Percentiles rank a stretch among this genome's conserved stretches.
Conservation (phyloP, 179 eudicot species). For the Silene coronaria region DNA sequence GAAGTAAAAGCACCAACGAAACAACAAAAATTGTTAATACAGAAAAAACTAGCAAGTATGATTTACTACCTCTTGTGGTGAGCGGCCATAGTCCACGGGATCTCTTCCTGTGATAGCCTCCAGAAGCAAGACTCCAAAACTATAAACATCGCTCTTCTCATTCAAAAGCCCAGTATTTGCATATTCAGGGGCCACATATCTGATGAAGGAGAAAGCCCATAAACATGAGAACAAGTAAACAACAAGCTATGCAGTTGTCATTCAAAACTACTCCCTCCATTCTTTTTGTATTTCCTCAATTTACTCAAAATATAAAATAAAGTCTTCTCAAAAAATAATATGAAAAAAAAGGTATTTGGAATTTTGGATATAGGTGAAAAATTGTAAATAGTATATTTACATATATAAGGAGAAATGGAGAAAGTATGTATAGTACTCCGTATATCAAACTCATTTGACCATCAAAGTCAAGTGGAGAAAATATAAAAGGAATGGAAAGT, state of each 20-base stretch:
- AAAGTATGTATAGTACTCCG: too few species aligned
- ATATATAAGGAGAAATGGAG: too few species aligned
- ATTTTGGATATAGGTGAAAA: background rate
- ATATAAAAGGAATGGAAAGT: background rate
- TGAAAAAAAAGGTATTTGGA: too few species aligned
- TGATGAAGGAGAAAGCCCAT: conserved; percentile 23
- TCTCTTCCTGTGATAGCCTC: conserved; percentile 94
- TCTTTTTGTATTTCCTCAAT: background rate
- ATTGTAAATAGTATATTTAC: background rate
- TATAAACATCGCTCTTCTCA: conserved; percentile 96
- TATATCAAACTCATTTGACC: background rate
- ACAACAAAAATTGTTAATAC: background rate
- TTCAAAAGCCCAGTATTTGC: conserved; percentile 95
- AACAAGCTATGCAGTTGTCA: background rate
- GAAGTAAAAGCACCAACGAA: background rate
- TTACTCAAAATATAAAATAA: too few species aligned
- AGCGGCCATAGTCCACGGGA: conserved; percentile 93
- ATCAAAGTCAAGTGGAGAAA: background rate
- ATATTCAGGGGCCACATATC: conserved; percentile 98
- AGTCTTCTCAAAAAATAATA: too few species aligned
- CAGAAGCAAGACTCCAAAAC: conserved; percentile 84
- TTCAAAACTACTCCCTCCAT: background rate
- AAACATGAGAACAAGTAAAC: background rate
- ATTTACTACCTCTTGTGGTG: conserved; percentile 68
- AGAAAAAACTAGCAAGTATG: background rate